Evolutionary conservation across 2,329 filamentous ascomycete species (phyloP), one percentile per base, ranked within the genome.

Genomic region (Xylariomycetidae sp.): DNA sequence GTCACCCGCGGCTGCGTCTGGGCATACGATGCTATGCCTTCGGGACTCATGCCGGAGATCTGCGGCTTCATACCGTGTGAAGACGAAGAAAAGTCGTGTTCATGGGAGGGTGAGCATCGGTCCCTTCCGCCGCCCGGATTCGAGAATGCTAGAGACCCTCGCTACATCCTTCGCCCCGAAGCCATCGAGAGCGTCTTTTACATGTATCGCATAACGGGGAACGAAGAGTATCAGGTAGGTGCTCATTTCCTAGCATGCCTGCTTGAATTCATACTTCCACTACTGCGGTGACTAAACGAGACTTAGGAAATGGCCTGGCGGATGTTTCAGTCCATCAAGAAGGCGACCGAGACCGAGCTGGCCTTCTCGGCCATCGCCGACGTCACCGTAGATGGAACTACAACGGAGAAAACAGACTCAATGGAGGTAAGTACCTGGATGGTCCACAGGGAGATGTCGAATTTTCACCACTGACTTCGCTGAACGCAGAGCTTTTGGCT

Each of bases 31-130:
- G 55, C 62, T 3, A 72, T 74, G 14, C 62, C 65, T 0, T 67
- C 67, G 0, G 74, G 74, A 3, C 50, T 78, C 40, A 75, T 77
- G 72, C 72, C 74, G 18, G 74, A 78, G 48, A 58, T 63, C 3
- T 70, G 71, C 38, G 53, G 50, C 25, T 45, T 74, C 13, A 30
- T 67, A 1, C 42, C 61, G 0, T 75, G 72, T 45, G 42, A 33
- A 1, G 49, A 69, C 37, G 58, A 62, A 5, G 13, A 25, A 3
- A n/a, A n/a, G n/a, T n/a, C n/a, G n/a, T n/a, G n/a, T n/a, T 25
- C n/a, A 14, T 47, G 27, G 33, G 3, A 67, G 72, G 20, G 20
- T 8, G 8, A 8, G 20, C 8, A 23, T n/a, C 8, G 8, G 20
- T 8, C 20, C 8, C 8, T n/a, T 23, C 20, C n/a, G 20, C 8